phyloP scores from a whole-genome alignment of 306 rosid species.

The Gastrolobium villosum region DNA sequence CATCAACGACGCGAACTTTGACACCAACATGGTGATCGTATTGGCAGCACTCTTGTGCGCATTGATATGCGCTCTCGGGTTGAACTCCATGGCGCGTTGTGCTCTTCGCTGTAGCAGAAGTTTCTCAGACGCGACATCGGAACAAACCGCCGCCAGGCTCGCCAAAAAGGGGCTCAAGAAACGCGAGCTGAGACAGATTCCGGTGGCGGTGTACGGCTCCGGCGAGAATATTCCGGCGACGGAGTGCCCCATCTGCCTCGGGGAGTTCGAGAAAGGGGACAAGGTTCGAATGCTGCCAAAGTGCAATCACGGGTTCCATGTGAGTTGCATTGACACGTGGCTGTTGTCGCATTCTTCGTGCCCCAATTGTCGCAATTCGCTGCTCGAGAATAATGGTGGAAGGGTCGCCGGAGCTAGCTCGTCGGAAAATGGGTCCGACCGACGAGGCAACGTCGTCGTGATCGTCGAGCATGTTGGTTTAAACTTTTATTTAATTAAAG shows the following conservation, averaged over 20 bases:
- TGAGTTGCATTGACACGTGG: slow-evolving; percentile 89
- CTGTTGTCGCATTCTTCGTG: slow-evolving; percentile 82
- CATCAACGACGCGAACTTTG: slow-evolving; percentile 63
- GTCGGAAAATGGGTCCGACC: slow-evolving; percentile 42
- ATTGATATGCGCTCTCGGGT: slow-evolving; percentile 70
- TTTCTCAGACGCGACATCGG: slow-evolving; percentile 53
- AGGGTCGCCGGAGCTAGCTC: slow-evolving; percentile 10
- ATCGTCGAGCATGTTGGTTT: slow-evolving; percentile 48
- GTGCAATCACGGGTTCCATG: slow-evolving; percentile 89
- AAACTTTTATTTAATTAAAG: no score
- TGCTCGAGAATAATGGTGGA: slow-evolving; percentile 46
- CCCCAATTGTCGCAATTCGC: slow-evolving; percentile 81
- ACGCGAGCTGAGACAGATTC: slow-evolving; percentile 65
- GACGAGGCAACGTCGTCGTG: slow-evolving; percentile 40
- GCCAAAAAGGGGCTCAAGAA: slow-evolving; percentile 69
- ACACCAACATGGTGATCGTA: slow-evolving; percentile 85
- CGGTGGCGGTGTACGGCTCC: slow-evolving; percentile 70
- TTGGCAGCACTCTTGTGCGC: slow-evolving; percentile 82
- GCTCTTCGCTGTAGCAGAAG: slow-evolving; percentile 63
- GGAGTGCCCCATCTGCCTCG: slow-evolving; percentile 88
- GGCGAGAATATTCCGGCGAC: slow-evolving; percentile 64
- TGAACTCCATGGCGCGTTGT: slow-evolving; percentile 80
- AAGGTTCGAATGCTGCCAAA: slow-evolving; percentile 72
- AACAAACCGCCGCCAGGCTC: slow-evolving; percentile 52
- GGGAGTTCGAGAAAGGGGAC: slow-evolving; percentile 82